Percentiles rank a stretch among this genome's conserved stretches.
These are phyloP conservation scores for Daldinia sp. DNA, from an alignment of 2,329 filamentous ascomycete species.

Conservation along the genomic window DNA sequence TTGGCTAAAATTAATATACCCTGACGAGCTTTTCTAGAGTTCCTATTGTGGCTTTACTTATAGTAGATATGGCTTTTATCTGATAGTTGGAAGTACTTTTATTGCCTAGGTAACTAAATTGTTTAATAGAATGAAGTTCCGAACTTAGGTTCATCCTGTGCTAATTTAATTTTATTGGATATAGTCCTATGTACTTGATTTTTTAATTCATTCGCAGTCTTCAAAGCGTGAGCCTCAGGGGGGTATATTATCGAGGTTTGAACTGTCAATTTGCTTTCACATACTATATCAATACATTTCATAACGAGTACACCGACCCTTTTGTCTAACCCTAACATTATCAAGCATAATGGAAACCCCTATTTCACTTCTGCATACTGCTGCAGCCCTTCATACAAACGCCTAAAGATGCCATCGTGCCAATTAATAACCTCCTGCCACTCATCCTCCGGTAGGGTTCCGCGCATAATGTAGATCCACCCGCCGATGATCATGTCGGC, in stretches of 20 bases:
- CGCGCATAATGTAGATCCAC: slow-evolving; percentile 41
- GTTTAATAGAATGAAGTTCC: neutral
- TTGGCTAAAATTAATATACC: no score
- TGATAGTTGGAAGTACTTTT: no score
- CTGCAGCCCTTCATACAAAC: slow-evolving; percentile 44
- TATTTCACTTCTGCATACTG: slow-evolving; percentile 9
- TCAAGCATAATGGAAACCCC: neutral
- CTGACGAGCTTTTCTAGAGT: no score
- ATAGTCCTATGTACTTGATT: neutral
- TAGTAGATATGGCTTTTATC: no score
- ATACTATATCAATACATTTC: neutral
- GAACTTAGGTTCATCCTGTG: neutral
- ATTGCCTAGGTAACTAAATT: neutral
- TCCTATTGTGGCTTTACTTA: no score
- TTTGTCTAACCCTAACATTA: neutral
- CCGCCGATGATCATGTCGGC: slow-evolving; percentile 49
- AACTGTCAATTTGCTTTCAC: no score
- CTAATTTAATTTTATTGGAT: neutral
- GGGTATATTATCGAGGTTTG: neutral
- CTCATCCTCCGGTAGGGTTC: slow-evolving; percentile 31
- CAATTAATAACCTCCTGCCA: slow-evolving; percentile 46
- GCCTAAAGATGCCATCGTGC: slow-evolving; percentile 45
- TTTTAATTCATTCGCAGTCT: neutral
- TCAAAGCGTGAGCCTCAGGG: no score
- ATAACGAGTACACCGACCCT: neutral